These are phyloP conservation scores for Leccinum ochraceum DNA, from an alignment of 768 basidiomycete species.

Conservation along the genomic window DNA sequence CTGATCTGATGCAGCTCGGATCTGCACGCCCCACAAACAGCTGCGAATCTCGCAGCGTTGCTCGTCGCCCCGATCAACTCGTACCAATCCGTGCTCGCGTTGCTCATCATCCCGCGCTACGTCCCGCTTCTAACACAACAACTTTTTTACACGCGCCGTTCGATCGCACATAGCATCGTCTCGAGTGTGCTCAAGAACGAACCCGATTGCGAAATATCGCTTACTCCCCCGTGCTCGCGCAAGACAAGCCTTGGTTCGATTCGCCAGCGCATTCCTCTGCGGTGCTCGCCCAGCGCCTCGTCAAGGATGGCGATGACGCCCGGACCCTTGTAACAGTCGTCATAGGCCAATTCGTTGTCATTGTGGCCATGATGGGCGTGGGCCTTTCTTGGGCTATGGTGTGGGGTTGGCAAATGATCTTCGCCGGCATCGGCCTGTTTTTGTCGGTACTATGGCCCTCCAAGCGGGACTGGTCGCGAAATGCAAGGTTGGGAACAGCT, in stretches of 20 bases:
- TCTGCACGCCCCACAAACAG: too few species aligned
- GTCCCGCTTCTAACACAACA: too few species aligned
- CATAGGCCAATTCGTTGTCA: slow-evolving; percentile 70
- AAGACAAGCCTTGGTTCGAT: slow-evolving; percentile 92
- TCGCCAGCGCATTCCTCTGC: slow-evolving; percentile 55
- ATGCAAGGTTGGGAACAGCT: slow-evolving; percentile 81
- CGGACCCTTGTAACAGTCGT: slow-evolving; percentile 60
- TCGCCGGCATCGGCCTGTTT: slow-evolving; percentile 86
- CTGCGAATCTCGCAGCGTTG: too few species aligned
- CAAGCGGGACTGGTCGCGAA: slow-evolving; percentile 72
- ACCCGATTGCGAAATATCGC: slow-evolving; percentile 57
- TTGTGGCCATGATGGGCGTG: slow-evolving; percentile 75
- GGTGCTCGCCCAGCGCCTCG: slow-evolving; percentile 67
- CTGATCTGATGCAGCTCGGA: too few species aligned
- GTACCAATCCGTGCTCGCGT: too few species aligned
- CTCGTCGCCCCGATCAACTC: too few species aligned
- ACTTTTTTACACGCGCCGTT: too few species aligned
- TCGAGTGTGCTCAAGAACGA: too few species aligned
- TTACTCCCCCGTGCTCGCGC: slow-evolving; percentile 61
- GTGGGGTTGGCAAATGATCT: slow-evolving; percentile 88
- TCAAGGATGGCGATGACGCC: slow-evolving; percentile 92
- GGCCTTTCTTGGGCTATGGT: slow-evolving; percentile 90
- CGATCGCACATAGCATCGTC: too few species aligned
- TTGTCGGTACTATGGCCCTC: slow-evolving; percentile 69
- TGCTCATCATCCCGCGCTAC: too few species aligned